Base-by-base conservation (phyloP, 176 grass and related monocot genomes). In the Raddia distichophylla region DNA sequence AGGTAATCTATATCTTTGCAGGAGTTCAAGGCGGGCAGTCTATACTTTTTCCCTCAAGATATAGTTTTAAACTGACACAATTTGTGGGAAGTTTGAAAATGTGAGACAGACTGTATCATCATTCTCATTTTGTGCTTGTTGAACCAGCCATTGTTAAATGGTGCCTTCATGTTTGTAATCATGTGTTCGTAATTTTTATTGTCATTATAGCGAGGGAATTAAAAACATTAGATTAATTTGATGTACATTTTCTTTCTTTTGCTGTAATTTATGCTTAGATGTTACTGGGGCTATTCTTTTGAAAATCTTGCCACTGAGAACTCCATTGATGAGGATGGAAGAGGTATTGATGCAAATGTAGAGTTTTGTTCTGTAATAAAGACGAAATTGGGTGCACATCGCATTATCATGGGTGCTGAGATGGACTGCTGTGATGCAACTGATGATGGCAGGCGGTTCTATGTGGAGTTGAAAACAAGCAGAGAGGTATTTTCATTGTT, bases 371-470 rank as follows among this genome's bases (percentile, higher is more conserved):
- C 96, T 80, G 91, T 95, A 85, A 91, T 99, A 82, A 99, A 95
- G 78, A 99, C 96, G 19, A 99, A 99, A 82, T 58, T 99, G 71
- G 96, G 96, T 47, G 93, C 96, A n/a, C 96, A 99, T 90, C 89
- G 93, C 61, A 93, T 99, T 76, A 82, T 99, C 79, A 99, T 99
- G 96, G 96, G 96, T 71, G 96, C 96, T 74, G 96, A 99, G 87
- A 99, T 99, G 93, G 96, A 99, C 71, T 99, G 96, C 75, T 99
- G 96, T 51, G 96, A 99, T 89, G 85, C 93, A 80, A 94, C 90
- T 82, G 91, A 95, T 77, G 90, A 95, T 86, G 96, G 96, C 51
- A 93, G 86, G 60, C 78, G 96, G 46, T 99, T 99, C 73, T 99
- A 95, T 59, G 90, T 99, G 65, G 93, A 99, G 79, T 87, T 99